Conservation (phyloP, 2,329 filamentous ascomycete species). For the Colletotrichum filicis region DNA sequence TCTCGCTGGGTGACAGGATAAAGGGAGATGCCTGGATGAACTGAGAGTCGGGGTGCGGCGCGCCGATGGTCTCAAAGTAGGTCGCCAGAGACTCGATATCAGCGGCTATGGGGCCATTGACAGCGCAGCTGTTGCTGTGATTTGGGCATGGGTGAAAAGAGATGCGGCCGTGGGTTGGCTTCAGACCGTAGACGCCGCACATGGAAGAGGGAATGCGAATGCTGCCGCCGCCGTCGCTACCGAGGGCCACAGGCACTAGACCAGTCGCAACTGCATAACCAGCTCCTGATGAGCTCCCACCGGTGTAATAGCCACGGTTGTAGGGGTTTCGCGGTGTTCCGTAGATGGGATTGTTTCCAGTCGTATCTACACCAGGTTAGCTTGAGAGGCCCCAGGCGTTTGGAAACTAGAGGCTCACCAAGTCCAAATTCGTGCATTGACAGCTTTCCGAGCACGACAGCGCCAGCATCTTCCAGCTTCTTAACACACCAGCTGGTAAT, state of each 20-base stretch:
- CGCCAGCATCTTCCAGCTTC: conserved; percentile 71
- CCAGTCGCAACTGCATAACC: conserved; percentile 77
- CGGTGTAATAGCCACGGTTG: conserved; percentile 78
- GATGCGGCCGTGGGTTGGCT: conserved; percentile 75
- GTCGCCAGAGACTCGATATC: conserved; percentile 75
- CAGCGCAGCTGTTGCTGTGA: conserved; percentile 70
- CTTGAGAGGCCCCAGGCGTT: neutral
- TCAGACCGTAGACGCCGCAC: conserved; percentile 80
- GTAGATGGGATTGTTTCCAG: conserved; percentile 77
- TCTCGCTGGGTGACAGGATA: conserved; percentile 39
- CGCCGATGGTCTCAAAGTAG: conserved; percentile 72
- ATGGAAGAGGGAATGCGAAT: conserved; percentile 79
- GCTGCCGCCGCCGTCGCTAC: conserved; percentile 78
- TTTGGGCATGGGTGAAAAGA: conserved; percentile 70
- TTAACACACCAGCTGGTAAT: conserved; percentile 76
- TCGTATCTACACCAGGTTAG: conserved; percentile 64
- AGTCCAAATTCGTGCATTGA: conserved; percentile 83
- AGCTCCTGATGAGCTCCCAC: conserved; percentile 80
- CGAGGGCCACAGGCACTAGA: conserved; percentile 77
- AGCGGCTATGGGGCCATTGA: conserved; percentile 74
- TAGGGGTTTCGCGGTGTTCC: conserved; percentile 83
- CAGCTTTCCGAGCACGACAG: conserved; percentile 56
- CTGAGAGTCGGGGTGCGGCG: conserved; percentile 68
- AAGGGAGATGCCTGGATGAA: conserved; percentile 57
- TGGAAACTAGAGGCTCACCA: conserved; percentile 54